Conservation (phyloP, 2,329 filamentous ascomycete genomes). For the Diaporthe eres region DNA sequence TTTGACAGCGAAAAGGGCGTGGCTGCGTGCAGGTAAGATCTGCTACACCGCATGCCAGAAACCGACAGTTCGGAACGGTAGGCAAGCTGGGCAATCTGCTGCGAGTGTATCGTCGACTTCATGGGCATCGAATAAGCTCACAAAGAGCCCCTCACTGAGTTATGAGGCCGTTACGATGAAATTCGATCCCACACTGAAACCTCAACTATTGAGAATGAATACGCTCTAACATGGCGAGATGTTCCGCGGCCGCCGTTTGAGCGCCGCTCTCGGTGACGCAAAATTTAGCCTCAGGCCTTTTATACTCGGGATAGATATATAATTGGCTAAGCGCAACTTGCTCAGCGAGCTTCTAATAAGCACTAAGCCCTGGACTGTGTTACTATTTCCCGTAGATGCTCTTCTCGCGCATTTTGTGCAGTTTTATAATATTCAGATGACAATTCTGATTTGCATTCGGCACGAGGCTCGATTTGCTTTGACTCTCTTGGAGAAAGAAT, state of each 20-base stretch:
- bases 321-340: not conserved
- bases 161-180: fast-evolving
- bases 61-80: not conserved
- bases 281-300: fast-evolving
- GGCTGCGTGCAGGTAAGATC: no score
- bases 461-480: fast-evolving
- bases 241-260: not conserved
- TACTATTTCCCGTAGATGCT: not conserved
- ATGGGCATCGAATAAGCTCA: no score
- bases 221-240: not conserved
- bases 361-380: not conserved
- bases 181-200: fast-evolving
- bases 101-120: not conserved
- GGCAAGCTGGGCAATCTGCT: not conserved
- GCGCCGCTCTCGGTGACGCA: not conserved
- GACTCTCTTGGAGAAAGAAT: not conserved
- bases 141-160: no score
- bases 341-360: not conserved
- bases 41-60: not conserved
- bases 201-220: fast-evolving
- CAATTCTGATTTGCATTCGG: not conserved
- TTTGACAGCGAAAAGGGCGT: not conserved
- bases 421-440: not conserved
- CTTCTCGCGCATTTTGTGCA: not conserved
- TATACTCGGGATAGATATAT: fast-evolving